A percentile compares a stretch with the other conserved stretches of the same genome.
Conservation (phyloP, 2,329 filamentous ascomycete species). For the Aspergillus spinulosporus region DNA sequence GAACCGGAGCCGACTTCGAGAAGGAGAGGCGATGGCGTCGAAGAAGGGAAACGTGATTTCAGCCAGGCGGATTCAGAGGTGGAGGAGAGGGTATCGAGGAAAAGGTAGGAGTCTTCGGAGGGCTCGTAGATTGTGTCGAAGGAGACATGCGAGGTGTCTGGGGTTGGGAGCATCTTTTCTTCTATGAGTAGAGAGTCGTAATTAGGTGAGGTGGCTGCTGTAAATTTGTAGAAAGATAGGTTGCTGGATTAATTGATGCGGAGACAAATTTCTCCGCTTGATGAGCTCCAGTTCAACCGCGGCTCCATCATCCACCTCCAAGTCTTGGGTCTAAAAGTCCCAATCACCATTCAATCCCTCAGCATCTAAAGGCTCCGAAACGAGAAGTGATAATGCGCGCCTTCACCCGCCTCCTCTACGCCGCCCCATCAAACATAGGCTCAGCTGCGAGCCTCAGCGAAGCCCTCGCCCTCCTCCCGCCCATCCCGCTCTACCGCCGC, state of each 20-base stretch:
- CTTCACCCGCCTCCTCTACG: conserved; percentile 40
- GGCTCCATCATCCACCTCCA: conserved; percentile 6
- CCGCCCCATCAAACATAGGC: conserved; percentile 41
- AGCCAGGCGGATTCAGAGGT: conserved; percentile 69
- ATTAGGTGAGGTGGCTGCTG: background rate
- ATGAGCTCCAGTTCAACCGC: background rate
- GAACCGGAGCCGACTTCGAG: conserved; percentile 90
- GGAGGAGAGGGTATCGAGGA: conserved; percentile 86
- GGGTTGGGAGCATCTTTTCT: conserved; percentile 74
- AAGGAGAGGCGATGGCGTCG: conserved; percentile 56
- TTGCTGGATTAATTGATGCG: background rate
- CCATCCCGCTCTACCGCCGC: conserved; percentile 84
- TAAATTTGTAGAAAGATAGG: background rate
- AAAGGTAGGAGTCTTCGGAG: conserved; percentile 90
- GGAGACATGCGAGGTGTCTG: conserved; percentile 85
- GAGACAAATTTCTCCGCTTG: conserved; percentile 13
- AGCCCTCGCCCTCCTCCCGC: conserved; percentile 73
- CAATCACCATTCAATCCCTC: background rate
- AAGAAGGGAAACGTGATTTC: conserved; percentile 56
- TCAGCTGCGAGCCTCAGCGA: conserved; percentile 46
- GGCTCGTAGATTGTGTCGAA: conserved; percentile 92
- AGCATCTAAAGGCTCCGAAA: background rate
- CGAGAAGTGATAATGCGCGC: conserved; percentile 33
- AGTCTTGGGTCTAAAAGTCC: background rate
- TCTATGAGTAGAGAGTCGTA: too few species aligned